Base-by-base conservation (phyloP, 805 yeast species). In the Saturnispora serradocipensis region DNA sequence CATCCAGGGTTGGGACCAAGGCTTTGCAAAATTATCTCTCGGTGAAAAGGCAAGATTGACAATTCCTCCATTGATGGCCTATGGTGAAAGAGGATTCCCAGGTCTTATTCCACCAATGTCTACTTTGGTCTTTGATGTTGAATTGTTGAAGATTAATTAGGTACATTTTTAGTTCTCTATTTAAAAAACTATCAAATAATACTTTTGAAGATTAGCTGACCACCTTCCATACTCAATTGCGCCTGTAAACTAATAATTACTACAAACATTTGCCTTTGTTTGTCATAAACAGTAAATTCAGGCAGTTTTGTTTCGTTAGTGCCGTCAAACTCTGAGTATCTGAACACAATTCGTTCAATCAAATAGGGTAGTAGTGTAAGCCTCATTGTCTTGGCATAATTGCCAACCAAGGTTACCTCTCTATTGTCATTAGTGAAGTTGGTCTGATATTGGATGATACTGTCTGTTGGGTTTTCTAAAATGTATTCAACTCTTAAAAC, bases 41-140 rank as follows among this genome's bases (percentile, higher is more conserved):
- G 98, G 98, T 63, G 88, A 93, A 73, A 86, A 85, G 76, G 96
- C 97, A 48, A 78, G 85, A 67, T 76, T 91, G 66, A 88, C 95
- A 62, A 88, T 91, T 63, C 95, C 97, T 63, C 95, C 96, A 59
- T 80, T 82, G 63, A 85, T 87, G 73, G 98, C 95, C 60, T 91
- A 91, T 72, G 97, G 97, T 57, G 78, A 79, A 58, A 83, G 95
- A 72, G 98, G 98, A 47, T 88, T 86, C 82, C 97, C 97, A 61
- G 96, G 96, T 61, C 75, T 88, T 66, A 91, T 91, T 67, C 98
- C 98, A 59, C 97, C 97, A 61, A 88, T 88, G 70, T 95, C 97
- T 58, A 90, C 97, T 60, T 80, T 91, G 72, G 74, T 88, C 62
- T 86, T 86, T 61, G 93, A 86, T 60, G 93, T 86, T 56, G 91